Evolutionary conservation across 2,329 filamentous ascomycete genomes (phyloP), one percentile per base, ranked within the genome.

Genomic region (Onygena corvina): DNA sequence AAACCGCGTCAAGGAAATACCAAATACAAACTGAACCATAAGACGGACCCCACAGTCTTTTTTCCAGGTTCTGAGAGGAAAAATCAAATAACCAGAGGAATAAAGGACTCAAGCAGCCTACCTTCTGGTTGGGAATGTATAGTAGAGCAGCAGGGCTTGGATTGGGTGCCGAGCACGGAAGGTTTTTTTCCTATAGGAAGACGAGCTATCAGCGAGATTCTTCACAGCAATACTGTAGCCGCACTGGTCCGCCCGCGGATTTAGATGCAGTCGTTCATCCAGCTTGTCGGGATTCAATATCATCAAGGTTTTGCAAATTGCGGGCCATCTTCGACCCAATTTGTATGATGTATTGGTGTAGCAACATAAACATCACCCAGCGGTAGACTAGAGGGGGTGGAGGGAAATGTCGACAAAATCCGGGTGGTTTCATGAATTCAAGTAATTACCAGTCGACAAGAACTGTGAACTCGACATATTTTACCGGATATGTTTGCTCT

Each of bases 1-100:
- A 50, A 50, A 54, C 52, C 30, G 18, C 16, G 21, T 48, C 33
- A 48, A 48, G 47, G 27, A 35, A 53, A 47, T 44, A 49, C 50
- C 27, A 38, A 38, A 16, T 36, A 29, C 23, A 18, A 27, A n/a
- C 25, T 12, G 9, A 23, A 6, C n/a, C 23, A 16, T 12, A 27
- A 42, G 27, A 11, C 1, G 27, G 27, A 3, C 16, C 12, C 5
- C 12, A n/a, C 16, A n/a, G 38, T 42, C 14, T 42, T 16, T 4
- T 3, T 29, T 12, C 9, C 16, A 7, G 23, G n/a, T 11, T 1
- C 7, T 42, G 23, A 42, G 27, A 27, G 9, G 12, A 16, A 42
- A 42, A 42, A 42, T 8, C n/a, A 40, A n/a, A 40, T 21, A 12
- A 23, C 21, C 35, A n/a, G 14, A 5, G 20, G 9, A 8, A 14